phyloP scores from a whole-genome alignment of 2,329 filamentous ascomycete species.

The Zymoseptoria passerinii region DNA sequence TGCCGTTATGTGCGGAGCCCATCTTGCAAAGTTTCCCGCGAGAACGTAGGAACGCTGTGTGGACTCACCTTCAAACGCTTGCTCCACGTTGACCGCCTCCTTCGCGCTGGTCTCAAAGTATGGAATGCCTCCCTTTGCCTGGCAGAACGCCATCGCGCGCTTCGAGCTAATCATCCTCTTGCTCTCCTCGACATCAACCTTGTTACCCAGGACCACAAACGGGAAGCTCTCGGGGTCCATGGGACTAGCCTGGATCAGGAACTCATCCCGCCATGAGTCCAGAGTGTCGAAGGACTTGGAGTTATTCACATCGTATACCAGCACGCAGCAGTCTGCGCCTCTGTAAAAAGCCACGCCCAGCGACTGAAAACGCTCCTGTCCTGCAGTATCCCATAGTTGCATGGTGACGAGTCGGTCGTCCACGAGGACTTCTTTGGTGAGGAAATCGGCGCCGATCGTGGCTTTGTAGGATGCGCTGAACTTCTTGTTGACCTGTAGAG shows the following conservation, averaged over 20 bases:
- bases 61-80: constrained; percentile 57
- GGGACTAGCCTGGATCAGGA: constrained; percentile 92
- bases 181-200: constrained; percentile 97
- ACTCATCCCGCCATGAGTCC: constrained; percentile 97
- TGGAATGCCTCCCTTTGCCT: constrained; percentile 92
- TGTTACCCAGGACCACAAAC: constrained; percentile 96
- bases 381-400: constrained; percentile 98
- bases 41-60: neutral
- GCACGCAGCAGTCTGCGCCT: constrained; percentile 92
- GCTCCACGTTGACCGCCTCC: constrained; percentile 96
- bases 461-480: constrained; percentile 99
- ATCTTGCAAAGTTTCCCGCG: neutral
- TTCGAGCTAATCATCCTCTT: constrained; percentile 95
- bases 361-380: constrained; percentile 95
- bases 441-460: constrained; percentile 95
- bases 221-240: constrained; percentile 96
- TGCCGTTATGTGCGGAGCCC: neutral
- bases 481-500: constrained; percentile 90
- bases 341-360: constrained; percentile 96
- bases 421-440: constrained; percentile 95
- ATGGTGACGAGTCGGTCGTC: constrained; percentile 97
- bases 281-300: constrained; percentile 98
- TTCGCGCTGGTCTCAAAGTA: constrained; percentile 99
- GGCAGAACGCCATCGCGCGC: constrained; percentile 93
- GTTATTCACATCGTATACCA: constrained; percentile 98